phyloP scores from a whole-genome alignment of 2,329 filamentous ascomycete species.

The Xylariales sp. region DNA sequence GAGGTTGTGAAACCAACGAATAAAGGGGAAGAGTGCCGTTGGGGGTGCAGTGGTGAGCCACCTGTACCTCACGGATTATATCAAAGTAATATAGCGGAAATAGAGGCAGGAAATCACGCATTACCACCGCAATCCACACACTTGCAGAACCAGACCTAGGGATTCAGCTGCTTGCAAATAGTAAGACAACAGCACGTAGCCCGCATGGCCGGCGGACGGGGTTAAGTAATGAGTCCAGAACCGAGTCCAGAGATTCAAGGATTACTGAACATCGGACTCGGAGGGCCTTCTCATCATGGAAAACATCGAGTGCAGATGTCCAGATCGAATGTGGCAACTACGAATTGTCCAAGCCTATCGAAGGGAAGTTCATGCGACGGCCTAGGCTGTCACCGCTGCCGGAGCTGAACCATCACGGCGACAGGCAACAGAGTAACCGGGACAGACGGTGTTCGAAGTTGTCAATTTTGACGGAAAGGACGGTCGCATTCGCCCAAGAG shows the following conservation, averaged over 20 bases:
- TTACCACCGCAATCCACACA: constrained; percentile 7
- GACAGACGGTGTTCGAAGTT: too few species aligned
- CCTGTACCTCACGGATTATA: constrained; percentile 15
- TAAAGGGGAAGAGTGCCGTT: constrained; percentile 5
- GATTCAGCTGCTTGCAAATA: background rate
- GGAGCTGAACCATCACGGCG: too few species aligned
- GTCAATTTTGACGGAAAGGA: too few species aligned
- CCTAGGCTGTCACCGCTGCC: too few species aligned
- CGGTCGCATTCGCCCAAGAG: too few species aligned
- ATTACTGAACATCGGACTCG: too few species aligned
- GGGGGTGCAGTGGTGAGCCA: constrained; percentile 11
- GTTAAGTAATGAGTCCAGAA: too few species aligned
- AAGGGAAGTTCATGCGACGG: too few species aligned
- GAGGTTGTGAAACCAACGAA: background rate
- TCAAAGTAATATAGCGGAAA: constrained; percentile 17
- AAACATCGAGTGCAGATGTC: background rate
- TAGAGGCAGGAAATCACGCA: constrained; percentile 14
- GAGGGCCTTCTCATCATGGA: background rate
- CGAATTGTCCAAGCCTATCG: too few species aligned
- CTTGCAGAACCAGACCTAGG: background rate
- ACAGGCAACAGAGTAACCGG: too few species aligned
- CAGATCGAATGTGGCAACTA: background rate
- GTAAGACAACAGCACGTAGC: constrained; percentile 5
- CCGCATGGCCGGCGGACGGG: background rate
- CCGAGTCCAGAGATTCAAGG: too few species aligned